Conservation (phyloP, 208 protist genomes). For the Zelonia costaricensis region DNA sequence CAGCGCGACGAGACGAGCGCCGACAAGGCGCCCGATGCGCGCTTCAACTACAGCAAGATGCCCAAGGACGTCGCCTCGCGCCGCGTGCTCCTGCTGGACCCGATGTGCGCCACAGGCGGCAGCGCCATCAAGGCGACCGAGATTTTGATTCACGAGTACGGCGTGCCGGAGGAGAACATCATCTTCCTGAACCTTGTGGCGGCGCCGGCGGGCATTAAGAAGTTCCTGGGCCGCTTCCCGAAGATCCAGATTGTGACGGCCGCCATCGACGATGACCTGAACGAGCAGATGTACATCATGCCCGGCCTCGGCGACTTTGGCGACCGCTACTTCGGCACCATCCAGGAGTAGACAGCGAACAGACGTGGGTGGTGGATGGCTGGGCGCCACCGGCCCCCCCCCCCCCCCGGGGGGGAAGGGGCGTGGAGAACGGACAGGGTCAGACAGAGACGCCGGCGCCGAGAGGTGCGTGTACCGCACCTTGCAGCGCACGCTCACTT, state of each 20-base stretch:
- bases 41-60: conserved; percentile 96
- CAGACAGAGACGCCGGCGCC: too few relatives aligned
- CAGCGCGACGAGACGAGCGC: conserved; percentile 95
- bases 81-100: conserved; percentile 96
- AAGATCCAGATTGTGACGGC: conserved; percentile 90
- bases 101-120: conserved; percentile 97
- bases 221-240: conserved; percentile 69
- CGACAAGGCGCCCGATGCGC: conserved; percentile 85
- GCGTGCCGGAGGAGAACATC: conserved; percentile 94
- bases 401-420: too few relatives aligned
- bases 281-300: conserved; percentile 94
- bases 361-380: background rate
- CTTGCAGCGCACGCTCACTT: too few relatives aligned
- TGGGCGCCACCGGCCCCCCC: too few relatives aligned
- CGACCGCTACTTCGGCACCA: conserved; percentile 96
- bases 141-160: conserved; percentile 80
- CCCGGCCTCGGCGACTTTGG: conserved; percentile 98
- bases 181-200: conserved; percentile 97
- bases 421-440: too few relatives aligned
- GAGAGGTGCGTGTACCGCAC: too few relatives aligned
- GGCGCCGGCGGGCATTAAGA: conserved; percentile 85
- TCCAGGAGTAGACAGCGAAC: conserved; percentile 30
- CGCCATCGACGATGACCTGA: conserved; percentile 92
- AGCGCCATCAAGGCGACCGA: conserved; percentile 75
- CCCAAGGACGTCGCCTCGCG: conserved; percentile 92